A percentile compares a stretch with the other conserved stretches of the same genome.
phyloP scores from a whole-genome alignment of 352 stramenopile genomes.

The Phytophthora pini region DNA sequence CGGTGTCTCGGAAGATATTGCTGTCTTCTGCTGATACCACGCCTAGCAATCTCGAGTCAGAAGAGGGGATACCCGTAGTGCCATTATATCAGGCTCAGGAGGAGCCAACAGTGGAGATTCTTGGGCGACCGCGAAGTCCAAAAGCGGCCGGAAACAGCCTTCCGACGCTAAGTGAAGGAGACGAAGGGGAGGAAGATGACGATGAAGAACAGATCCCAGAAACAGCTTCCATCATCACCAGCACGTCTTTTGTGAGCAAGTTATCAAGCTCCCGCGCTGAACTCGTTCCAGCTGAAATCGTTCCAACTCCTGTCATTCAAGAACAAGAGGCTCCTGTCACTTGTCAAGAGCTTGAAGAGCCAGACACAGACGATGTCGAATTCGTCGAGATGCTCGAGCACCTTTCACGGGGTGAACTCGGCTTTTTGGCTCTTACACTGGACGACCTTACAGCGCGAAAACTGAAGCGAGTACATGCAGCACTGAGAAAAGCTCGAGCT shows the following conservation, averaged over 20 bases:
- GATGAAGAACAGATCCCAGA: constrained; percentile 31
- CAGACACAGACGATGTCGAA: constrained; percentile 16
- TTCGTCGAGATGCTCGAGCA: constrained; percentile 47
- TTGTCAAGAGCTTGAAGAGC: constrained; percentile 12
- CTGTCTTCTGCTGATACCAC: constrained; percentile 2
- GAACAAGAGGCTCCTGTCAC: too few species aligned
- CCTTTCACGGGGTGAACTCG: constrained; percentile 34
- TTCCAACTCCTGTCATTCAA: too few species aligned
- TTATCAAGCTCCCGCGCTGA: constrained; percentile 8
- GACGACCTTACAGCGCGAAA: constrained; percentile 36
- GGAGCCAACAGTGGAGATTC: constrained; percentile 4
- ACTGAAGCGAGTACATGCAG: constrained; percentile 38
- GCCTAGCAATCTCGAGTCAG: background rate
- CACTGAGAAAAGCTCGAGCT: constrained; percentile 18
- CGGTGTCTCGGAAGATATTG: constrained; percentile 25
- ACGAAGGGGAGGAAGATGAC: constrained; percentile 25
- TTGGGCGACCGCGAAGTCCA: background rate
- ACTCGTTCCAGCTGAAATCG: background rate
- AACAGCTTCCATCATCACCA: constrained; percentile 4
- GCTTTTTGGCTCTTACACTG: constrained; percentile 35
- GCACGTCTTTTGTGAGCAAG: constrained; percentile 5
- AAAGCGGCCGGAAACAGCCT: constrained; percentile 13
- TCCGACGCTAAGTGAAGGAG: constrained; percentile 26
- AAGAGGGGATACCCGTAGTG: background rate
- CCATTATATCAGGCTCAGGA: constrained; percentile 5